Base-by-base conservation (phyloP, 768 basidiomycete genomes). In the Mycena albidolilacea region DNA sequence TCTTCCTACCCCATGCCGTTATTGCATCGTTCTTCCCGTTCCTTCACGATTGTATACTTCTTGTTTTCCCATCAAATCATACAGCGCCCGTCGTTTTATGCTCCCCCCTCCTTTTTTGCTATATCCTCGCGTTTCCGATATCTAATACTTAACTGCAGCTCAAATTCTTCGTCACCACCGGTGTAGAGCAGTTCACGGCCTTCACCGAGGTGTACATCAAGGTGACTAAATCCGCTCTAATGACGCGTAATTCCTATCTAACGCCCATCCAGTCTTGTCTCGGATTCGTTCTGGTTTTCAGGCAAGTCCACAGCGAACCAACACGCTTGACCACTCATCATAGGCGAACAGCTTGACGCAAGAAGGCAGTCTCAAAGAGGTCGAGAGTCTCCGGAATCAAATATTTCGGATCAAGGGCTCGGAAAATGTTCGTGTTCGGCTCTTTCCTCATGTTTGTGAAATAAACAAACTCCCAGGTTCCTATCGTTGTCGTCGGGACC, bases 401-500 rank as follows among this genome's bases (percentile, higher is more conserved):
- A 96, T 96, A 69, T 89, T 91, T 68, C 89, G 93, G 58, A 90
- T 95, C 74, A 95, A 94, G 84, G 92, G 92, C 30, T 89, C 88
- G 38, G 90, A 90, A 76, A 87, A 82, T 30, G 92, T 93, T 75
- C 78, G 85, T 82, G 19, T 38, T 54, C n/a, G 14, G 59, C 72
- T 37, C 38, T 55, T 57, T 58, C 12, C 35, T 5, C 17, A 37
- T 65, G 35, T 35, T 57, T 61, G 61, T 68, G 75, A 43, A 70
- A 48, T 57, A 74, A 35, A 35, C 38, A 50, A 52, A 23, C 8
- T 19, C 67, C 48, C 73, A 93, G 90, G 83, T 95, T n/a, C 96
- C 95, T 11, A 93, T 97, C 74, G 93, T 96, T 11, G 88, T 96
- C 15, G 95, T 95, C 11, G 95, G 95, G 50, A 96, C 95, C 39